These are phyloP conservation scores for Mallotus nudiflorus DNA, from an alignment of 345 rosid genomes.

Conservation along the genomic window DNA sequence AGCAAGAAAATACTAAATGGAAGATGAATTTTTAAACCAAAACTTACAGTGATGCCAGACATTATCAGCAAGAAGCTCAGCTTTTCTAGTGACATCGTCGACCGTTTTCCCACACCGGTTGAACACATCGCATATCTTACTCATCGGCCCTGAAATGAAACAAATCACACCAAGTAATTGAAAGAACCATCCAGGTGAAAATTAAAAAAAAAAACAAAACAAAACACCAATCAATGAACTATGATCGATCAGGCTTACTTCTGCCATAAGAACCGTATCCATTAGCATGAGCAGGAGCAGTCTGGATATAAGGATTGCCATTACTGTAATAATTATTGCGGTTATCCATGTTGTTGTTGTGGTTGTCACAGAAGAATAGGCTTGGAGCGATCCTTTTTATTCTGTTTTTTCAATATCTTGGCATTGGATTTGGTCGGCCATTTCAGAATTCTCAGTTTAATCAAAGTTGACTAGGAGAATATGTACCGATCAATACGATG, in stretches of 20 bases:
- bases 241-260: slow-evolving; percentile 30
- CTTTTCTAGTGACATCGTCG: slow-evolving; percentile 58
- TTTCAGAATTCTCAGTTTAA: background rate
- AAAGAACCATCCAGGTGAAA: too few relatives aligned
- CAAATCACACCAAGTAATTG: too few relatives aligned
- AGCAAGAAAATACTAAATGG: background rate
- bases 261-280: slow-evolving; percentile 30
- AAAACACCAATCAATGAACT: background rate
- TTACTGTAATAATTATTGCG: slow-evolving; percentile 18
- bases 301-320: slow-evolving; percentile 46
- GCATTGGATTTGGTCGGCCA: slow-evolving; percentile 12
- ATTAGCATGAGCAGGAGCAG: slow-evolving; percentile 28
- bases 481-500: background rate
- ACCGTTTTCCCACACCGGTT: slow-evolving; percentile 59
- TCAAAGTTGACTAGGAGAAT: background rate
- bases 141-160: slow-evolving; percentile 51
- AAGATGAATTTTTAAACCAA: too few relatives aligned
- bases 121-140: slow-evolving; percentile 45
- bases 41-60: slow-evolving; percentile 60
- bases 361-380: background rate
- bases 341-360: background rate
- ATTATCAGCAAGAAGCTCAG: slow-evolving; percentile 53
- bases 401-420: background rate
- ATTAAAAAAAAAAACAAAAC: background rate
- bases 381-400: background rate